Evolutionary conservation across 1,284 basidiomycete genomes (phyloP), one percentile per base, ranked within the genome.

Genomic region (Anthracocystis setariae): DNA sequence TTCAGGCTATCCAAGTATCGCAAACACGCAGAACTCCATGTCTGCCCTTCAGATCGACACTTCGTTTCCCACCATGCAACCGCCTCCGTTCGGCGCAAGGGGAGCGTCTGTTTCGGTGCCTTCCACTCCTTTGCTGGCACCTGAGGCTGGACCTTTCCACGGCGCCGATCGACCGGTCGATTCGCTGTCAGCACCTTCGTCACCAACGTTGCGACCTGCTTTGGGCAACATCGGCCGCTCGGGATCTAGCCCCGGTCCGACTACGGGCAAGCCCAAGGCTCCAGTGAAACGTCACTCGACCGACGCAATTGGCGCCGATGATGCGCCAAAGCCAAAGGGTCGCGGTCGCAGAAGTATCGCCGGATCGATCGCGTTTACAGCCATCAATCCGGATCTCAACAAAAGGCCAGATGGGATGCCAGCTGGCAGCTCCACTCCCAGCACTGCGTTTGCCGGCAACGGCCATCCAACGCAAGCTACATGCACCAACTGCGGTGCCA

Each of bases 401-500:
- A 54, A 55, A 37, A 57, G 27, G 25, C 44, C 47, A 8, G 63
- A 62, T 5, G 46, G 40, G 0, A 42, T 63, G 3, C 55, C 70
- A 5, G 39, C 59, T 7, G 55, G 59, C 9, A 56, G 50, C 55
- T 48, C 51, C 17, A 55, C 60, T 8, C 57, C 52, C 1, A 62
- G 51, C 38, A 27, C 47, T 23, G 35, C 55, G 2, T 69, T 69
- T 24, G 52, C 51, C 5, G 57, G 56, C 20, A 64, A 47, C 32
- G 48, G 56, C 1, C 60, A 60, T 9, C 57, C 70, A 1, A 53
- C 69, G 4, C 60, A 62, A 35, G 70, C 70, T 8, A 60, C 72
- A 23, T 81, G 80, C 63, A 77, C 77, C 56, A 81, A 81, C 48
- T 81, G 80, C 44, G 78, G 78, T 5, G 77, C 78, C 13, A 74